Evolutionary conservation across 768 basidiomycete genomes (phyloP).

Genomic region (Macrolepiota albuminosa): DNA sequence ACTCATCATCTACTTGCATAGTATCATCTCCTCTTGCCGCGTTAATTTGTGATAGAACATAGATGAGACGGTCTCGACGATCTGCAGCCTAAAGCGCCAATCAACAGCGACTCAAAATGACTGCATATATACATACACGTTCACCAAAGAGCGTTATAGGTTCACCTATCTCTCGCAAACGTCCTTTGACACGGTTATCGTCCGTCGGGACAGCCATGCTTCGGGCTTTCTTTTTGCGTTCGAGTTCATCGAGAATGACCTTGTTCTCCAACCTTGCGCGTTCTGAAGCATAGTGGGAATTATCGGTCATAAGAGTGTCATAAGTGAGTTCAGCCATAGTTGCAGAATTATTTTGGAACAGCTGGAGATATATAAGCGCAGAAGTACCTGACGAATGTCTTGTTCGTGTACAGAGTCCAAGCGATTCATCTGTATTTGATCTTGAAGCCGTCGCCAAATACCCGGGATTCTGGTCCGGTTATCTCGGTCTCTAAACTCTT

Average conservation of each 20-base stretch:
- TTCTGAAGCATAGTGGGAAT: slow-evolving; percentile 68
- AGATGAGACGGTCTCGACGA: slow-evolving; percentile 90
- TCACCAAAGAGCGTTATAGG: slow-evolving; percentile 98
- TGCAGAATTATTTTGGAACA: slow-evolving; percentile 9
- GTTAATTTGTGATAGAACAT: slow-evolving; percentile 91
- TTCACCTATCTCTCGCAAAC: slow-evolving; percentile 90
- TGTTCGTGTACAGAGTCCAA: neutral
- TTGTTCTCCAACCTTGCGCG: slow-evolving; percentile 77
- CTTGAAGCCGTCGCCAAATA: neutral
- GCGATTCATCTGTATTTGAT: neutral
- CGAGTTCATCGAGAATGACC: slow-evolving; percentile 91
- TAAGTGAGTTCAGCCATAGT: slow-evolving; percentile 71
- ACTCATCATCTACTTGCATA: slow-evolving; percentile 69
- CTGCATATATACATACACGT: slow-evolving; percentile 58
- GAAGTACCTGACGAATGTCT: neutral
- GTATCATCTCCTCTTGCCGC: slow-evolving; percentile 80
- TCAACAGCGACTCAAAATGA: slow-evolving; percentile 7
- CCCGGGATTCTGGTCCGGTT: neutral
- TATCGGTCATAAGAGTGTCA: slow-evolving; percentile 76
- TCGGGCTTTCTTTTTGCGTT: slow-evolving; percentile 93
- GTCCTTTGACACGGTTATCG: slow-evolving; percentile 86
- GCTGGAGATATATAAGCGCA: neutral
- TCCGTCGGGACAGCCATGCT: slow-evolving; percentile 95
- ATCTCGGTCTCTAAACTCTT: neutral
- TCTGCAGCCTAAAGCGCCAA: slow-evolving; percentile 73